Evolutionary conservation across 345 rosid species (phyloP), one percentile per base, ranked within the genome.

Genomic region (Brassica rapa): DNA sequence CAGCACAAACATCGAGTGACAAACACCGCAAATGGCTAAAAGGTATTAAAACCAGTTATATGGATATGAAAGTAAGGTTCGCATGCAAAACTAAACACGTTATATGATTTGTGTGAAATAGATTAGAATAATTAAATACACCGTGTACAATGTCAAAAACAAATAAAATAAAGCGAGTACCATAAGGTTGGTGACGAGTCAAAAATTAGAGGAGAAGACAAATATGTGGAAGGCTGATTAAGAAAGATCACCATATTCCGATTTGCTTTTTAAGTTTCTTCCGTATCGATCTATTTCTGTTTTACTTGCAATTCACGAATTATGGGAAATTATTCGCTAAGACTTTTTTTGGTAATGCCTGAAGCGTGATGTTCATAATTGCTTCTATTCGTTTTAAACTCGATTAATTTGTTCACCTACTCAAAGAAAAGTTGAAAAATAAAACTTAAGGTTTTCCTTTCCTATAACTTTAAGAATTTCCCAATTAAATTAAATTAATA

Each of bases 231-330:
- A 32, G 10, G 67, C 41, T 78, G 82, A 78, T 78, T 72, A 78
- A 4, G 82, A 78, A 66, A 72, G 10, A 62, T 66, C 68, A 79
- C 82, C 82, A 66, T 66, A 72, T 49, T 72, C 23, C 56, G 23
- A 72, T 79, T 59, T 72, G 73, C 25, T 66, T 72, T 72, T 27
- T 24, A 72, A 78, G 69, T 59, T 78, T 72, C 77, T 56, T 66
- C 63, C 68, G 68, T 23, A 23, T 6, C 62, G 30, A 57, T 57
- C 1, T 43, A 30, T 66, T 59, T 78, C 1, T 8, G 37, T 72
- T 72, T 72, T 66, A 72, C 77, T 72, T 72, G 68, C 43, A 60
- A 60, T 78, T 57, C 63, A 78, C 77, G 77, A 78, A 72, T 66
- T 30, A 66, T 23, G 33, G 4, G 32, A 55, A 55, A 71, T 66